A percentile compares a stretch with the other conserved stretches of the same genome.
Conservation (phyloP, 441 rosid species). For the Erysimum pusillum region DNA sequence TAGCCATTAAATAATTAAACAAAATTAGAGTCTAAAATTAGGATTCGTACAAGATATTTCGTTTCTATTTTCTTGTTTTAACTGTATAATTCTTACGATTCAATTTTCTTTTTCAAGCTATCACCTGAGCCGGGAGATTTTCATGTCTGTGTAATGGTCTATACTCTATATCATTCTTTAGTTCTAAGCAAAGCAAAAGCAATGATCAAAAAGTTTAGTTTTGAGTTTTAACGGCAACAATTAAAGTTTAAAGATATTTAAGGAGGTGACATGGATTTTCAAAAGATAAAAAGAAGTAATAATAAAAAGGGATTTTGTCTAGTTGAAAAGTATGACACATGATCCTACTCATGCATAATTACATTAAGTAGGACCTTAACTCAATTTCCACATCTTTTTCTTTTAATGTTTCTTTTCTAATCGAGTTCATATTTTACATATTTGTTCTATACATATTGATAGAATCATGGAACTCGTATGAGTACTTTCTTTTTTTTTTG, state of each 20-base stretch:
- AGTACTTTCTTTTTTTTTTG: background rate
- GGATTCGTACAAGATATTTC: background rate
- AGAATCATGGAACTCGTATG: constrained; percentile 2
- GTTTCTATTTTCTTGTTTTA: no score
- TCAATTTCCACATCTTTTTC: constrained; percentile 23
- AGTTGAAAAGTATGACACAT: constrained; percentile 48
- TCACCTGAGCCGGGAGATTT: constrained; percentile 1
- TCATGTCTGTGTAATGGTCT: background rate
- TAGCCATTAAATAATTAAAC: background rate
- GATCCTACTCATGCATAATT: constrained; percentile 44
- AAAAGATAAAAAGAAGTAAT: constrained; percentile 18
- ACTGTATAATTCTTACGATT: no score
- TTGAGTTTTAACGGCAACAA: constrained; percentile 35
- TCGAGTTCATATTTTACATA: constrained; percentile 1
- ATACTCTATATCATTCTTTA: constrained; percentile 36
- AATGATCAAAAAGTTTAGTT: constrained; percentile 34
- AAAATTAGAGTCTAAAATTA: background rate
- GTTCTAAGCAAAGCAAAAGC: constrained; percentile 44
- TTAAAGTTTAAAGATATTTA: constrained; percentile 6
- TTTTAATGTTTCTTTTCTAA: background rate
- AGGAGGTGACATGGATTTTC: constrained; percentile 42
- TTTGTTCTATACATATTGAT: constrained; percentile 18
- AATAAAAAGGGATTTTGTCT: constrained; percentile 49
- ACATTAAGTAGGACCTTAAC: constrained; percentile 44
- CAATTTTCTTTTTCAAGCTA: background rate